These are phyloP conservation scores for Myxozyma mucilagina DNA, from an alignment of 805 yeast species.

Conservation along the genomic window DNA sequence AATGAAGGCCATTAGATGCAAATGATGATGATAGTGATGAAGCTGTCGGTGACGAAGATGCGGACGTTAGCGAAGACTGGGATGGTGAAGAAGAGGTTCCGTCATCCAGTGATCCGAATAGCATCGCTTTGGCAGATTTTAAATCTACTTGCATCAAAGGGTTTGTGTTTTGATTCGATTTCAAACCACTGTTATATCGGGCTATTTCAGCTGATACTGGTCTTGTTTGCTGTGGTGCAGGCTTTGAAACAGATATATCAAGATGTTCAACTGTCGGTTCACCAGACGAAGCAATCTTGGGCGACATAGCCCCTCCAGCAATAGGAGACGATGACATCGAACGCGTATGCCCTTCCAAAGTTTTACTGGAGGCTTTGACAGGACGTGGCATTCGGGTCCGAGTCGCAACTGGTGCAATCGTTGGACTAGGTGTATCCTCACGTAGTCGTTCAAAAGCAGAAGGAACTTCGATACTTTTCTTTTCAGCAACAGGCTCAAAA, in stretches of 20 bases:
- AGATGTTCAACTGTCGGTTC: not conserved
- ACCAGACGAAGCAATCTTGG: not conserved
- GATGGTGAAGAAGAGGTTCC: not conserved
- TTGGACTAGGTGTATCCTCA: not conserved
- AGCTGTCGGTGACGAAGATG: conserved; percentile 2
- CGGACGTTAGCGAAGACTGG: not conserved
- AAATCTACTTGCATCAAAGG: not conserved
- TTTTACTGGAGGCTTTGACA: not conserved
- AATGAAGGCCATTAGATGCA: not conserved
- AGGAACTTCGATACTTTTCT: no score
- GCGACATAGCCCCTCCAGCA: not conserved
- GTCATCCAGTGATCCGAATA: conserved; percentile 2
- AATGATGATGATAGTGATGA: conserved; percentile 2
- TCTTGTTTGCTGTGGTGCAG: not conserved
- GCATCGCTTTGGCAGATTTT: conserved; percentile 1
- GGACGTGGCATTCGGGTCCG: conserved; percentile 2
- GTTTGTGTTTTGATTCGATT: not conserved
- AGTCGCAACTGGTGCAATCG: not conserved
- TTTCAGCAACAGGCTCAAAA: not conserved
- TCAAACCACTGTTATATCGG: not conserved
- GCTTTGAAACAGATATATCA: not conserved
- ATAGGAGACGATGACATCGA: not conserved
- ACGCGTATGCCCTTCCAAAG: not conserved
- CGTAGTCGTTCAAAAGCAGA: not conserved
- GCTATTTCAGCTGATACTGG: conserved; percentile 5